phyloP scores from a whole-genome alignment of 2,329 filamentous ascomycete species.

The Penicillium vulpinum region DNA sequence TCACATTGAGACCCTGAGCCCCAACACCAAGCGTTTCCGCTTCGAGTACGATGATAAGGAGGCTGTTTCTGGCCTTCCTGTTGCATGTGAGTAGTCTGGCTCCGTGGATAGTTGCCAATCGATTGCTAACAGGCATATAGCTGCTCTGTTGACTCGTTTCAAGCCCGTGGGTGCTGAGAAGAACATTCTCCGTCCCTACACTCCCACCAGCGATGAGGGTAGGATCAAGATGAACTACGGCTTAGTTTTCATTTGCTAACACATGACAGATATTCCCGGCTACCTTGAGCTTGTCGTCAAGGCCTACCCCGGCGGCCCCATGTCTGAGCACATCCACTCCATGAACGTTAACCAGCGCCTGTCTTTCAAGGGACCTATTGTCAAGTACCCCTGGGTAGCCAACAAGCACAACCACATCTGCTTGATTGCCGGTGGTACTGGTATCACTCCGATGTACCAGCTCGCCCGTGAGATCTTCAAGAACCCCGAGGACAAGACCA shows the following conservation, averaged over 20 bases:
- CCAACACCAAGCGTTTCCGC: conserved; percentile 91
- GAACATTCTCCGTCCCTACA: conserved; percentile 87
- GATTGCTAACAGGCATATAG: conserved; percentile 35
- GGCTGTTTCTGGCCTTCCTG: conserved; percentile 75
- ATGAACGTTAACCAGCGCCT: conserved; percentile 80
- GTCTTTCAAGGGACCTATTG: conserved; percentile 91
- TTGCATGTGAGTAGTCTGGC: conserved; percentile 62
- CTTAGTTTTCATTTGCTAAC: neutral
- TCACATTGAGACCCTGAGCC: conserved; percentile 76
- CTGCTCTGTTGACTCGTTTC: conserved; percentile 86
- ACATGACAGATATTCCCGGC: conserved; percentile 64
- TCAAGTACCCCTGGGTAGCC: conserved; percentile 83
- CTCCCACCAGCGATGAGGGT: conserved; percentile 85
- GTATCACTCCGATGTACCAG: conserved; percentile 98
- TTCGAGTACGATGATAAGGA: conserved; percentile 85
- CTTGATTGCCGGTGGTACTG: conserved; percentile 84
- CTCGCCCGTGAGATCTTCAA: conserved; percentile 88
- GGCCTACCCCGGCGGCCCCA: conserved; percentile 83
- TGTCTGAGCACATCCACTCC: conserved; percentile 85
- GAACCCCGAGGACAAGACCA: conserved; percentile 95
- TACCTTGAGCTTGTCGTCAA: conserved; percentile 89
- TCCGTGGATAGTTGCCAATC: neutral
- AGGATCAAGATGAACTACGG: conserved; percentile 6
- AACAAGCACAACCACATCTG: conserved; percentile 86
- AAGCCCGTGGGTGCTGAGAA: conserved; percentile 81